Base-by-base conservation (phyloP, 2,329 filamentous ascomycete species). In the Lecanicillium sp. region DNA sequence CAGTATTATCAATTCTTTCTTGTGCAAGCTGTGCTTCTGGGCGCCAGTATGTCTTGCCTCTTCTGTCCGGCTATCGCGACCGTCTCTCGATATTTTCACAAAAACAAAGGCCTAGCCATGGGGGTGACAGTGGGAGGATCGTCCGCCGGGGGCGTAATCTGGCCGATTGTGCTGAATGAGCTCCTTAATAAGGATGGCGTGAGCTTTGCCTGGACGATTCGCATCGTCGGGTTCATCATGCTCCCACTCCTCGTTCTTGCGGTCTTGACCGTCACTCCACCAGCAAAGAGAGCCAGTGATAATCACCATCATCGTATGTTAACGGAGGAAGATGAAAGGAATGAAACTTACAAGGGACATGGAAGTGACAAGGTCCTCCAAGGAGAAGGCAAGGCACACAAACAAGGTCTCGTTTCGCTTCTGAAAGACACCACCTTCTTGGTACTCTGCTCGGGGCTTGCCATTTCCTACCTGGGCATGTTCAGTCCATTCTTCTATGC, bases 1-100 rank as follows among this genome's bases (percentile, higher is more conserved):
- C 27, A 74, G 48, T 85, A 85, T 52, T 90, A 82, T 79, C 84
- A 92, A 34, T 90, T 90, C 52, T 75, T 94, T 57, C 63, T 94
- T 13, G 71, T 75, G 4, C 86, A 88, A 48, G 83, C 84, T 2
- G 54, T 92, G 1, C 59, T 90, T 4, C 74, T 76, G 34, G 86
- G 86, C 6, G 45, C 83, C 2, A 82, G 80, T 3, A 78, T 77
- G 2, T 83, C 83, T 1, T 69, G 89, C 29, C 73, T 94, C 33
- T 90, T 89, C 52, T 92, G 85, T 0, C 82, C 86, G 1, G 78
- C 83, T 15, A 70, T 94, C 38, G 76, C 83, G 0, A 75, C 81
- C 2, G 71, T 92, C 3, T 82, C 83, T 0, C 82, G 92, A 51
- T 92, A 77, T 65, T 94, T 94, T 65, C 70, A 75, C 8, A 63